Evolutionary conservation across 768 basidiomycete genomes (phyloP), one percentile per base, ranked within the genome.

Genomic region (Lactarius sp.): DNA sequence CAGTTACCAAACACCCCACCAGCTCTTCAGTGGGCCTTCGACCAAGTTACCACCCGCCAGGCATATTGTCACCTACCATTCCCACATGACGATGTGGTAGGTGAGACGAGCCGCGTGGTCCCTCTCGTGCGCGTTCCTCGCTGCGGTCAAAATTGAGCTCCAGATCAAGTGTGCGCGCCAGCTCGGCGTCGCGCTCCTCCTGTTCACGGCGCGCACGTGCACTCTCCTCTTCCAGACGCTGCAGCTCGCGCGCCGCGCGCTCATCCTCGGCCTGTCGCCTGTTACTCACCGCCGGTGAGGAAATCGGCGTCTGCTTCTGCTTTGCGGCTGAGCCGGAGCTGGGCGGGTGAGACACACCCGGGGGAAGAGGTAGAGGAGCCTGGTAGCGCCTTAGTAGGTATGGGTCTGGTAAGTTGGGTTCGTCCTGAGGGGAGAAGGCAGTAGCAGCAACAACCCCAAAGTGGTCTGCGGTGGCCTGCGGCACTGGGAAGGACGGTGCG

Each of bases 321-420:
- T 22, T 47, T 20, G 56, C 6, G 13, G 20, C 16, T 1, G 50
- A 39, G 34, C 6, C 18, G n/a, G 62, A n/a, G 7, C 10, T 7
- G 12, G 39, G 46, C 12, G 27, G 36, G 18, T 27, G 52, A n/a
- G 60, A 27, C 14, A 34, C 37, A 33, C 42, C 42, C 12, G 60
- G 12, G 13, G 84, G 85, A 9, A 85, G 75, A 4, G 84, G 83
- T 16, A 85, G 73, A 16, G 85, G 83, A 0, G 79, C 74, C 51
- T 79, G 77, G 70, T 86, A 86, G 20, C 84, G 79, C 22, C 71
- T 72, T 42, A 75, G 70, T 9, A 79, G 73, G 66, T 80, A 77
- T 33, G 79, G 77, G 66, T 81, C 81, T 2, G 76, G 77, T 7
- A 77, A 81, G 72, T 7, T 75, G 66, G 42, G 75, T 72, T 22